Evolutionary conservation across 2,329 filamentous ascomycete species (phyloP).

Genomic region (Paraphoma chrysanthemicola): DNA sequence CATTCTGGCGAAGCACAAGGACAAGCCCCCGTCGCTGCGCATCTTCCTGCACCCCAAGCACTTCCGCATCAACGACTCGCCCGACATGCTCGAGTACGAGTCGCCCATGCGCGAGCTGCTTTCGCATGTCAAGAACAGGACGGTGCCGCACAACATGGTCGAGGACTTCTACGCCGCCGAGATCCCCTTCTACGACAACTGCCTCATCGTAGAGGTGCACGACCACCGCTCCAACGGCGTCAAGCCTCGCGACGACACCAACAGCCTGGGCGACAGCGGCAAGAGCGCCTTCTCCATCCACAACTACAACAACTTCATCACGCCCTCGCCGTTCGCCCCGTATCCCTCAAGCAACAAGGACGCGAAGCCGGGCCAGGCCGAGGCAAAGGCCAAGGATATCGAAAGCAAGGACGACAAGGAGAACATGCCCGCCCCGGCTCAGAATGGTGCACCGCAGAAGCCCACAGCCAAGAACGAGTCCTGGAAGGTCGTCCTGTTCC

Average conservation of each 20-base stretch:
- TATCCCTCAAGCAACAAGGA: constrained; percentile 60
- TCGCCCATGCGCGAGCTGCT: constrained; percentile 87
- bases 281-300: constrained; percentile 82
- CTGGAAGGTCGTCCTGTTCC: constrained; percentile 82
- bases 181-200: constrained; percentile 87
- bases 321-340: constrained; percentile 83
- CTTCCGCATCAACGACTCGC: constrained; percentile 85
- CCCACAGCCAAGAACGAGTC: constrained; percentile 60
- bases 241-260: constrained; percentile 60
- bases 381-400: constrained; percentile 48
- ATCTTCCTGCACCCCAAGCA: constrained; percentile 85
- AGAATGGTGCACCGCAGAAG: constrained; percentile 56
- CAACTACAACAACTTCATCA: constrained; percentile 88
- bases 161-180: constrained; percentile 74
- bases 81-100: constrained; percentile 89
- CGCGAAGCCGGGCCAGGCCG: constrained; percentile 30
- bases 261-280: constrained; percentile 63
- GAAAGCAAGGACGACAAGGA: constrained; percentile 59
- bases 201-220: constrained; percentile 92
- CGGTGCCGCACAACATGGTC: constrained; percentile 88
- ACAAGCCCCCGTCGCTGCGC: constrained; percentile 78
- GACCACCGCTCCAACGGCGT: constrained; percentile 77
- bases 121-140: constrained; percentile 77
- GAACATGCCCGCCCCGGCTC: constrained; percentile 62
- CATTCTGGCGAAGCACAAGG: constrained; percentile 81